Percentiles rank a stretch among this genome's conserved stretches.
Conservation (phyloP, 2,329 filamentous ascomycete species). For the Myrmaecium sp. region DNA sequence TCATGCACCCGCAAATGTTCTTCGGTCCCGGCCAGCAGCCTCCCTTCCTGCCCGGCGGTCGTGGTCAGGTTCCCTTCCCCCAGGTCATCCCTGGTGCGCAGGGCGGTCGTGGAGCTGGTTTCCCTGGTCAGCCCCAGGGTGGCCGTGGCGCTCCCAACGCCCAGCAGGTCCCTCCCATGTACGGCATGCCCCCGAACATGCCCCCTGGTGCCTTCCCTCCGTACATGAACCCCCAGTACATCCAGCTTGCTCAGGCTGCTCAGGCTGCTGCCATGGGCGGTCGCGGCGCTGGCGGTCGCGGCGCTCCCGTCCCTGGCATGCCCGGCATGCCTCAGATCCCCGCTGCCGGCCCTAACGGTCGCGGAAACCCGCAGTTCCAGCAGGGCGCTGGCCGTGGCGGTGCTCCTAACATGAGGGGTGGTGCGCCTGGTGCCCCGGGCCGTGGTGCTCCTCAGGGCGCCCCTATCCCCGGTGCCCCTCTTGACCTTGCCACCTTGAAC, state of each 20-base stretch:
- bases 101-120: slow-evolving; percentile 71
- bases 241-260: slow-evolving; percentile 60
- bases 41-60: slow-evolving; percentile 36
- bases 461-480: slow-evolving; percentile 14
- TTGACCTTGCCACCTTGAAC: slow-evolving; percentile 35
- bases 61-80: slow-evolving; percentile 46
- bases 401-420: slow-evolving; percentile 17
- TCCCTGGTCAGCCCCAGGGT: slow-evolving; percentile 69
- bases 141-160: slow-evolving; percentile 63
- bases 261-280: slow-evolving; percentile 31
- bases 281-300: slow-evolving; percentile 48
- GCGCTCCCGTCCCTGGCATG: slow-evolving; percentile 49
- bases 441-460: slow-evolving; percentile 10
- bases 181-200: slow-evolving; percentile 52
- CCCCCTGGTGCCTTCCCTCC: slow-evolving; percentile 53
- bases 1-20: slow-evolving; percentile 83
- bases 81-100: slow-evolving; percentile 50
- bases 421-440: slow-evolving; percentile 5
- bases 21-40: slow-evolving; percentile 72
- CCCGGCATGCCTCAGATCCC: slow-evolving; percentile 31
- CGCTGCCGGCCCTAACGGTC: slow-evolving; percentile 19
- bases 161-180: slow-evolving; percentile 78
- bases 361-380: slow-evolving; percentile 23
- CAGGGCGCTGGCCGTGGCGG: slow-evolving; percentile 21
- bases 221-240: slow-evolving; percentile 60